Conservation (phyloP, 2,329 filamentous ascomycete species). For the Colletotrichum sp. region DNA sequence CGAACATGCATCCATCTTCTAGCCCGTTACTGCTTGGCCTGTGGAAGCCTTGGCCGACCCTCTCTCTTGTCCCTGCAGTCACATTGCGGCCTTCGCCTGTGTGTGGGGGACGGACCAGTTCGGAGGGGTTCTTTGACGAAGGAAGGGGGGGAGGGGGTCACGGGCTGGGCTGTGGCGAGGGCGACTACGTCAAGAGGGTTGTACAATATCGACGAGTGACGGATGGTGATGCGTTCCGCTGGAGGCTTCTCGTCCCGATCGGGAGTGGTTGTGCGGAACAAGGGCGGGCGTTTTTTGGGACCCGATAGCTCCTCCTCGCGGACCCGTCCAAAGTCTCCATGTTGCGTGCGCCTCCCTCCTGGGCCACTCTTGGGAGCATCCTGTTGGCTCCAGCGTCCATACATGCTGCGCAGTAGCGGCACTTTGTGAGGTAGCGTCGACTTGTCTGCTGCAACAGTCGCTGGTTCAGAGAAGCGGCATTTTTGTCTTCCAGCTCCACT, state of each 20-base stretch:
- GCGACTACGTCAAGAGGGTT: constrained; percentile 17
- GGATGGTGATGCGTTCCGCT: constrained; percentile 4
- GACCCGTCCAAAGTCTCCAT: background rate
- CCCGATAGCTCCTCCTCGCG: background rate
- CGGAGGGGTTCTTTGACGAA: background rate
- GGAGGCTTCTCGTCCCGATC: background rate
- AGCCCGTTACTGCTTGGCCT: background rate
- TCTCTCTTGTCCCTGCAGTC: background rate
- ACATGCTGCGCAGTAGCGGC: background rate
- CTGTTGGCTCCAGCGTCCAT: background rate
- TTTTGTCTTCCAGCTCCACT: constrained; percentile 7
- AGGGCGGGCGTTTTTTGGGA: background rate
- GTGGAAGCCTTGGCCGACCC: constrained; percentile 8
- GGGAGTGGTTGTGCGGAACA: background rate
- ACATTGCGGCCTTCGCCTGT: background rate
- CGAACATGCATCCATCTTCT: constrained; percentile 2
- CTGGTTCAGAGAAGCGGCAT: constrained; percentile 9
- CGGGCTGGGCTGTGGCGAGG: constrained; percentile 10
- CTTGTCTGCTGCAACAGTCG: constrained; percentile 2
- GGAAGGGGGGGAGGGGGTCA: background rate
- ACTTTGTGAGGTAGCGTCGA: background rate
- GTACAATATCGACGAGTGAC: background rate
- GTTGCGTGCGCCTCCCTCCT: background rate
- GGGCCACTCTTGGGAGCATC: background rate
- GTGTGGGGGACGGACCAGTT: background rate